Evolutionary conservation across 1,139 yeast species (phyloP).

Genomic region (Pichia terricola): DNA sequence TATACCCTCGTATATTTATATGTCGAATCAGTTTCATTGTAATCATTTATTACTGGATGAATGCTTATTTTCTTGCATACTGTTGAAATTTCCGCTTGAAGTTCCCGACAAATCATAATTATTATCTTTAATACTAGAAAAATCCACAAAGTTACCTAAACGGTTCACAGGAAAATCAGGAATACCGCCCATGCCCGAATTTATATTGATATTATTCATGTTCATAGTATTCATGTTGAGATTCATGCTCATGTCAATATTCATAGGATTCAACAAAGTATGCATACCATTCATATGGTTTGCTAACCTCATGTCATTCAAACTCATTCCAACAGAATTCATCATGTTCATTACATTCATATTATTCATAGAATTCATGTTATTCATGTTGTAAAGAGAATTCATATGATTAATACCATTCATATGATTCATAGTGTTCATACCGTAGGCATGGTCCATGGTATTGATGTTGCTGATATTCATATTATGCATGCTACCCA

Average conservation of each 20-base stretch:
- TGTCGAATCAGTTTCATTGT: not conserved
- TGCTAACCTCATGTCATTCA: no score
- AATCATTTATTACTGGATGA: no score
- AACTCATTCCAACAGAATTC: not conserved
- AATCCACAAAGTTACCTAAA: no score
- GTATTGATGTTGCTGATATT: not conserved
- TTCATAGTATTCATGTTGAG: not conserved
- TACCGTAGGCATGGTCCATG: not conserved
- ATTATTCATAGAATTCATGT: constrained; percentile 1
- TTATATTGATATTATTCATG: no score
- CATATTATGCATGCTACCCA: not conserved
- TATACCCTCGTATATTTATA: not conserved
- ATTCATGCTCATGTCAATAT: not conserved
- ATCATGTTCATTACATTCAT: not conserved
- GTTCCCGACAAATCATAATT: no score
- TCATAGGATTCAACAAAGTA: no score
- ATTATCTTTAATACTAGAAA: no score
- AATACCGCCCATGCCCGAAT: no score
- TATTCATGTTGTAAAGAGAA: constrained; percentile 2
- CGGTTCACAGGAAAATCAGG: no score
- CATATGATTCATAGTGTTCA: constrained; percentile 4
- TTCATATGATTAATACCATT: constrained; percentile 1
- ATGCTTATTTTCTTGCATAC: no score
- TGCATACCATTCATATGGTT: no score
- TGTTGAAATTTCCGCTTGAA: no score